Percentiles rank a stretch among this genome's conserved stretches.
These are phyloP conservation scores for Moesziomyces parantarcticus DNA, from an alignment of 1,284 basidiomycete genomes.

Conservation along the genomic window DNA sequence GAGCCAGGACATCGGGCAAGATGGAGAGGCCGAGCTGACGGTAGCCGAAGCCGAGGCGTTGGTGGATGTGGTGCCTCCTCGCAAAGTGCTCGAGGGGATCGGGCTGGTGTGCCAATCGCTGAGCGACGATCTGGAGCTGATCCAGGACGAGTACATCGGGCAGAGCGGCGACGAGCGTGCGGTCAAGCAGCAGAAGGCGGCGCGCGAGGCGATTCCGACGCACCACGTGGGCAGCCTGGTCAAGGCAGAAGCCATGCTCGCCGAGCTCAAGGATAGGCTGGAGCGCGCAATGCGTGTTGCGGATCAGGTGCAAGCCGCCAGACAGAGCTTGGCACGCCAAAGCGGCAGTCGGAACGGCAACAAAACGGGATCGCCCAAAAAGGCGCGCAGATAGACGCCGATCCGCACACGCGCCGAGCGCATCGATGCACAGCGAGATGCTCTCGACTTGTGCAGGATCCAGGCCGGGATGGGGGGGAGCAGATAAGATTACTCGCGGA, in stretches of 20 bases:
- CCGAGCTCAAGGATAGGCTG: constrained; percentile 15
- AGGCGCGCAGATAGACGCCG: constrained; percentile 7
- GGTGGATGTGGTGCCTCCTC: constrained; percentile 19
- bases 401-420: too few species aligned
- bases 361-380: too few species aligned
- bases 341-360: not conserved
- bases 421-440: too few species aligned
- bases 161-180: constrained; percentile 31
- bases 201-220: constrained; percentile 35
- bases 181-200: constrained; percentile 40
- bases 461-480: too few species aligned
- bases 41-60: not conserved
- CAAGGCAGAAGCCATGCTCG: constrained; percentile 32
- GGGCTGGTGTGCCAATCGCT: constrained; percentile 31
- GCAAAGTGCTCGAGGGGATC: constrained; percentile 27
- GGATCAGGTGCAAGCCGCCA: constrained; percentile 2
- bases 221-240: constrained; percentile 29
- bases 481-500: too few species aligned
- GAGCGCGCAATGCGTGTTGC: constrained; percentile 16
- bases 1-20: not conserved
- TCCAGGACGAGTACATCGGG: constrained; percentile 29
- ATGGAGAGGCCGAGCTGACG: not conserved
- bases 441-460: too few species aligned
- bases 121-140: constrained; percentile 38
- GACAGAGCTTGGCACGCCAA: not conserved